A percentile compares a stretch with the other conserved stretches of the same genome.
phyloP scores from a whole-genome alignment of 23 red algal genomes.

The Gracilaria caudata region DNA sequence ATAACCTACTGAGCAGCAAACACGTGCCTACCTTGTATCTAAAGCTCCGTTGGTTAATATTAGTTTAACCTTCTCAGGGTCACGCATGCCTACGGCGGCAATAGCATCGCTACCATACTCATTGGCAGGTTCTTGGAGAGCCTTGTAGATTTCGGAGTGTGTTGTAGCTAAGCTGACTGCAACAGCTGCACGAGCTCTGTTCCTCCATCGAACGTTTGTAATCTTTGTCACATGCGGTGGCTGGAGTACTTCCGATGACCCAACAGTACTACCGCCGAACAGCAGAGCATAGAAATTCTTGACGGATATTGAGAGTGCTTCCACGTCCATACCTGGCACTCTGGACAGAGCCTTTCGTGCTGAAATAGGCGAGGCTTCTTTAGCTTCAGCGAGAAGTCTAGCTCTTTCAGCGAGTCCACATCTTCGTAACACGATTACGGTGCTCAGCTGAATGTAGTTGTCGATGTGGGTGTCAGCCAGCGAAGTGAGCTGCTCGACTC shows the following conservation, averaged over 20 bases:
- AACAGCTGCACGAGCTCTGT: slow-evolving; percentile 65
- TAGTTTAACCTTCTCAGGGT: slow-evolving; percentile 70
- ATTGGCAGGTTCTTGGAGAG: slow-evolving; percentile 63
- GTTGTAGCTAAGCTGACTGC: slow-evolving; percentile 58
- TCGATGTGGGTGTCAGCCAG: slow-evolving; percentile 83
- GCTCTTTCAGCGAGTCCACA: slow-evolving; percentile 80
- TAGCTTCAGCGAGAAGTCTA: slow-evolving; percentile 57
- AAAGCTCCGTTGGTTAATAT: slow-evolving; percentile 48
- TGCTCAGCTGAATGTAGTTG: slow-evolving; percentile 68
- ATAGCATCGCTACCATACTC: slow-evolving; percentile 71
- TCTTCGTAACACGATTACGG: slow-evolving; percentile 49
- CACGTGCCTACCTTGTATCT: neutral
- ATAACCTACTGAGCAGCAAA: neutral
- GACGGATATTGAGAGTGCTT: slow-evolving; percentile 80
- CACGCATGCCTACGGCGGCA: slow-evolving; percentile 60
- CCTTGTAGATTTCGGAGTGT: slow-evolving; percentile 61
- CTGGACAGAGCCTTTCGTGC: slow-evolving; percentile 42
- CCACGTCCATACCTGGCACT: slow-evolving; percentile 83
- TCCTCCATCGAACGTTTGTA: slow-evolving; percentile 70
- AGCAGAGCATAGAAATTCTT: slow-evolving; percentile 91
- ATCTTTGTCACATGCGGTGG: slow-evolving; percentile 70
- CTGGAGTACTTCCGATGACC: slow-evolving; percentile 62
- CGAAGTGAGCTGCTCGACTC: slow-evolving; percentile 70
- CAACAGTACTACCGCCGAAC: slow-evolving; percentile 67
- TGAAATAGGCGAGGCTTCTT: slow-evolving; percentile 8